These are phyloP conservation scores for Prunus salicina DNA, from an alignment of 306 rosid genomes.

Conservation along the genomic window DNA sequence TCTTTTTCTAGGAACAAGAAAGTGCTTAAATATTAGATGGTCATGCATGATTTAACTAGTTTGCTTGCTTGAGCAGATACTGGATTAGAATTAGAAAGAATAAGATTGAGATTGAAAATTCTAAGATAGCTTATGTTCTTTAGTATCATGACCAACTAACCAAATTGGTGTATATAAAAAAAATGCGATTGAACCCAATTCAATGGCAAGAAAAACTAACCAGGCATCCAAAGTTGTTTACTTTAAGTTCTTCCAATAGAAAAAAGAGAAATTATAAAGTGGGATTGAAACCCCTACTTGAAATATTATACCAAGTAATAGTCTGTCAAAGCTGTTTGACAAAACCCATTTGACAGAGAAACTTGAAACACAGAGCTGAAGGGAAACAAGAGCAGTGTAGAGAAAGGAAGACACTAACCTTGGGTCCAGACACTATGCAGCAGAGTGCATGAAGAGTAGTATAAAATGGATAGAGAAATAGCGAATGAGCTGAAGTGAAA, in stretches of 20 bases:
- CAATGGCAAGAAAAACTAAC: background rate
- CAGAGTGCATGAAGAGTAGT: conserved; percentile 43
- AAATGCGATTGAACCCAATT: background rate
- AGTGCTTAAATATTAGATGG: background rate
- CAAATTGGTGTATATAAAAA: background rate
- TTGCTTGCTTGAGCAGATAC: background rate
- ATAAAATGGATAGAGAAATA: conserved; percentile 23
- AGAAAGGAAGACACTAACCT: conserved; percentile 31
- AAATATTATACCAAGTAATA: background rate
- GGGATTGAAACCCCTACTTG: background rate
- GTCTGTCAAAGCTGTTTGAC: background rate
- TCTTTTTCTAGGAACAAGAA: background rate
- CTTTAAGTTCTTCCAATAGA: background rate
- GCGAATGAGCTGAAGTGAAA: conserved; percentile 24
- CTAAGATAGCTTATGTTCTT: background rate
- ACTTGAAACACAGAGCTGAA: conserved; percentile 15
- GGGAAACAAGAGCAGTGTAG: background rate
- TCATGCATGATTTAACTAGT: too few species aligned
- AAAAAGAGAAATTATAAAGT: background rate
- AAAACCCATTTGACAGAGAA: conserved; percentile 1
- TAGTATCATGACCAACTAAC: background rate
- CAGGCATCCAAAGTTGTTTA: background rate
- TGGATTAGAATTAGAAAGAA: too few species aligned
- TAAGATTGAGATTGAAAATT: background rate
- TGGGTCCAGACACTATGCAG: conserved; percentile 36